Conservation (phyloP, 768 basidiomycete genomes). For the Tulasnella sp. region DNA sequence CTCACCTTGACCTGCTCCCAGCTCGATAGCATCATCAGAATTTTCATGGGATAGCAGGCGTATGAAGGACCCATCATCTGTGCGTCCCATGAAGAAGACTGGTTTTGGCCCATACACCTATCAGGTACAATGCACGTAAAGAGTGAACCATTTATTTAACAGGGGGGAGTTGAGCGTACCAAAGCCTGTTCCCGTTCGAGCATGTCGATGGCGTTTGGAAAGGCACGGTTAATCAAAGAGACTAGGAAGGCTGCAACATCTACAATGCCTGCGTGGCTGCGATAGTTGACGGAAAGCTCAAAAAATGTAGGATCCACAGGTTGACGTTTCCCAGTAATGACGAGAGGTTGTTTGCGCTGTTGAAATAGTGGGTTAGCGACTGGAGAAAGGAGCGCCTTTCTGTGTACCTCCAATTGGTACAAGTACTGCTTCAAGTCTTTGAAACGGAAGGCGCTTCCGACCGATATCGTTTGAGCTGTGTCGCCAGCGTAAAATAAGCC, state of each 20-base stretch:
- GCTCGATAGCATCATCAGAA: background rate
- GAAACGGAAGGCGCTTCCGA: conserved; percentile 63
- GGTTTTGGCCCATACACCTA: conserved; percentile 6
- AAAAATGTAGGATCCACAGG: conserved; percentile 29
- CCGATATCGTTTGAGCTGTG: conserved; percentile 67
- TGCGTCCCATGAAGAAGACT: background rate
- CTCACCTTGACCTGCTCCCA: conserved; percentile 37
- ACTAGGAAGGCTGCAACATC: conserved; percentile 56
- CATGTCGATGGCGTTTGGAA: conserved; percentile 53
- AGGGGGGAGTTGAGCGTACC: background rate
- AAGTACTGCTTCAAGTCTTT: conserved; percentile 60
- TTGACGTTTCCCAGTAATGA: background rate
- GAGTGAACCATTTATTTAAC: too few relatives aligned
- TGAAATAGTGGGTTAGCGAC: background rate
- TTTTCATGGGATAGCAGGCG: background rate
- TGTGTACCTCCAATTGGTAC: conserved; percentile 46
- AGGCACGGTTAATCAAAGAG: conserved; percentile 48
- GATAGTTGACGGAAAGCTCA: conserved; percentile 53
- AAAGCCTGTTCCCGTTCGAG: conserved; percentile 47
- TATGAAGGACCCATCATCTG: background rate
- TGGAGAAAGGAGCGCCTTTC: too few relatives aligned
- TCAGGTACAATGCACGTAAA: background rate
- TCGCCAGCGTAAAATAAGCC: conserved; percentile 78
- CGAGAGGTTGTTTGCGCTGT: conserved; percentile 4
- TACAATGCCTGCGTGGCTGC: conserved; percentile 67